A percentile compares a stretch with the other conserved stretches of the same genome.
Conservation (phyloP, 73 alveolate genomes). For the Paraurostyla sp. region DNA sequence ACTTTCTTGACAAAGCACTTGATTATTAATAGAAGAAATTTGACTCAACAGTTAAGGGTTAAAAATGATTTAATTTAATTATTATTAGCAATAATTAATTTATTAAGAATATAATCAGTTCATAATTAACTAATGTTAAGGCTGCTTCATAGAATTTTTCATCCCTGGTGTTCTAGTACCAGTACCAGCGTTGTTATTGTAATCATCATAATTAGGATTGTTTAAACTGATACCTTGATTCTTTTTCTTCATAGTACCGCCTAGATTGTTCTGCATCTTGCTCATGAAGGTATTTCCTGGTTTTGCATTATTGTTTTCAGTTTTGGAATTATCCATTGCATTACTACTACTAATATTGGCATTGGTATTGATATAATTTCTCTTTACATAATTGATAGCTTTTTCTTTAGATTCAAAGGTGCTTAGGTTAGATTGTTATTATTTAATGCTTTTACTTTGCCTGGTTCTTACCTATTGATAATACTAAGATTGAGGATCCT, state of each 20-base stretch:
- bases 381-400: slow-evolving; percentile 11
- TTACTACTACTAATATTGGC: neutral
- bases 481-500: neutral
- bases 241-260: too few species aligned
- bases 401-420: neutral
- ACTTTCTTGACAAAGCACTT: slow-evolving; percentile 8
- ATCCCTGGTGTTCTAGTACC: too few species aligned
- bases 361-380: neutral
- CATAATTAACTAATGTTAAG: too few species aligned
- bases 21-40: neutral
- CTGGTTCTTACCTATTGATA: neutral
- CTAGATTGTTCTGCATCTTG: too few species aligned
- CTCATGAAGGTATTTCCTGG: too few species aligned
- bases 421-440: neutral
- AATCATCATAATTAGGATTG: too few species aligned
- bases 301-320: neutral
- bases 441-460: neutral
- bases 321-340: neutral
- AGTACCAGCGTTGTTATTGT: too few species aligned
- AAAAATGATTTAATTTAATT: neutral
- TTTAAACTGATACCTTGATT: too few species aligned
- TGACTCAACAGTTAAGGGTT: neutral
- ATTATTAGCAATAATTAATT: too few species aligned
- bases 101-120: too few species aligned
- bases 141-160: too few species aligned